Percentiles rank a stretch among this genome's conserved stretches.
Conservation (phyloP, 148 eudicot species). For the Polygonum aviculare region DNA sequence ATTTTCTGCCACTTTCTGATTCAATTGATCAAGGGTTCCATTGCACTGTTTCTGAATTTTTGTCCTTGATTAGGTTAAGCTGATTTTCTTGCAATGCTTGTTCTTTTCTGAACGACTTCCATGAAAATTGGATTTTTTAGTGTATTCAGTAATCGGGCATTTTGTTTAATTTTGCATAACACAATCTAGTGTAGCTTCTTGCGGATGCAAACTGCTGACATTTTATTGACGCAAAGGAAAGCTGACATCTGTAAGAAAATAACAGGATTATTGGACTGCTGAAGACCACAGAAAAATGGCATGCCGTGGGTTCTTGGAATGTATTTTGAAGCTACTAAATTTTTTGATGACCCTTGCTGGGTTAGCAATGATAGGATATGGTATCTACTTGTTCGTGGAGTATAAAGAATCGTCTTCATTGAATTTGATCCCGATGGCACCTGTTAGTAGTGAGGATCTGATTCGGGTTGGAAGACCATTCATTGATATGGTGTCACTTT, state of each 20-base stretch:
- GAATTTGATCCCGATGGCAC: constrained; percentile 21
- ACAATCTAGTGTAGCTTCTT: not conserved
- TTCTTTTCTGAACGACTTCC: not conserved
- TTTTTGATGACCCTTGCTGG: constrained; percentile 70
- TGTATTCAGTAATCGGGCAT: not conserved
- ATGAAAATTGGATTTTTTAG: not conserved
- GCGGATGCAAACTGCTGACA: not conserved
- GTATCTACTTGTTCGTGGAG: constrained; percentile 82
- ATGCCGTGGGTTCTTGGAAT: constrained; percentile 80
- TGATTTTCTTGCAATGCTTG: constrained; percentile 4
- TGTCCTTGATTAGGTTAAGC: constrained; percentile 3
- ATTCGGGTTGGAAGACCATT: constrained; percentile 80
- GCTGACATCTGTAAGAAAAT: not conserved
- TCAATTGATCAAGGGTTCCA: constrained; percentile 1
- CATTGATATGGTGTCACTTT: constrained; percentile 54
- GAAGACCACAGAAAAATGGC: constrained; percentile 40
- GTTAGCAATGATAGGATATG: constrained; percentile 81
- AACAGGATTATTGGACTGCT: constrained; percentile 5
- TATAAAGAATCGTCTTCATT: constrained; percentile 36
- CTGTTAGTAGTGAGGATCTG: constrained; percentile 30
- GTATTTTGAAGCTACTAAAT: constrained; percentile 72
- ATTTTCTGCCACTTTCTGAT: not conserved
- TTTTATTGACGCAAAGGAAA: not conserved
- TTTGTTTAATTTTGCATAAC: not conserved
- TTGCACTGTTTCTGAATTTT: not conserved